Conservation (phyloP, 2,329 filamentous ascomycete species). For the Aureobasidium uvarum region DNA sequence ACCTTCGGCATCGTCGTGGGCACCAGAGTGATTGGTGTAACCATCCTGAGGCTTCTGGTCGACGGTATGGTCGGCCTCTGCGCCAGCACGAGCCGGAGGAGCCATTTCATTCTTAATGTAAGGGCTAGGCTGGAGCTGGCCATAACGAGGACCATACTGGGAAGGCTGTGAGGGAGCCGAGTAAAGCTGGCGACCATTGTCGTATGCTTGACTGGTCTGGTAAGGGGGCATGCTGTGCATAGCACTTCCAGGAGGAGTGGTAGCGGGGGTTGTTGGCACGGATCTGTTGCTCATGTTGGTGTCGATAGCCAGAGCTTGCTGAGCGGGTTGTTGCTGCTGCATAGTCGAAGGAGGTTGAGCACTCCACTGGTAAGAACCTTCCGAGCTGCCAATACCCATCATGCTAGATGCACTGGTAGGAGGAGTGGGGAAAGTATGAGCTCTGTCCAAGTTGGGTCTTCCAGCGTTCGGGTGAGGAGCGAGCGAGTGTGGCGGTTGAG, state of each 20-base stretch:
- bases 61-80: conserved; percentile 62
- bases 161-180: conserved; percentile 63
- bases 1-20: conserved; percentile 36
- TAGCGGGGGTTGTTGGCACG: conserved; percentile 87
- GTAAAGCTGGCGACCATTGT: conserved; percentile 75
- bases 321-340: conserved; percentile 47
- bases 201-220: conserved; percentile 68
- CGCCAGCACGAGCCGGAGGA: conserved; percentile 65
- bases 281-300: conserved; percentile 77
- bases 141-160: conserved; percentile 69
- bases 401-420: conserved; percentile 90
- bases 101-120: conserved; percentile 90
- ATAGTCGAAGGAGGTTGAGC: conserved; percentile 42
- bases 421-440: conserved; percentile 91
- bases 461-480: conserved; percentile 57
- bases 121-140: conserved; percentile 52
- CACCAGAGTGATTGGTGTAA: conserved; percentile 47
- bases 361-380: conserved; percentile 75
- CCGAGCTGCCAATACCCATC: conserved; percentile 70
- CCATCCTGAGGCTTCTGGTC: conserved; percentile 63
- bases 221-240: conserved; percentile 80
- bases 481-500: conserved; percentile 66
- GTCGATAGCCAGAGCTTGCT: conserved; percentile 77
- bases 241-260: conserved; percentile 69
- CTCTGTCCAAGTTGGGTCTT: conserved; percentile 75